These are phyloP conservation scores for Microdochium trichocladiopsis DNA, from an alignment of 2,329 filamentous ascomycete genomes.

Conservation along the genomic window DNA sequence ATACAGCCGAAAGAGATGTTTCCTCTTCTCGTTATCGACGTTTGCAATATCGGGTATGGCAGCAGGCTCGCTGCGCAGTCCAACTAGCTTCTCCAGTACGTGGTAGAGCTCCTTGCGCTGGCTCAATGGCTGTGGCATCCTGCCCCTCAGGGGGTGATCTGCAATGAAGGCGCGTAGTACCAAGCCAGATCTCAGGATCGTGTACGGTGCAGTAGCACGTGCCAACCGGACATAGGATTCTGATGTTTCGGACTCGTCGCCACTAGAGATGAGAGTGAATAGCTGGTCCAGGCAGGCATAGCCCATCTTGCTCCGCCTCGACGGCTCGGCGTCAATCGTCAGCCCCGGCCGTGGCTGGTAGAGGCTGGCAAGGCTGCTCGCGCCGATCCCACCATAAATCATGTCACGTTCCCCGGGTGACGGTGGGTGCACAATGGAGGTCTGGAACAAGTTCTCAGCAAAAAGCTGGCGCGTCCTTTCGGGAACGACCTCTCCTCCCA, in stretches of 20 bases:
- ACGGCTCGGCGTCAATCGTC: conserved; percentile 61
- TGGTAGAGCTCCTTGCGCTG: conserved; percentile 74
- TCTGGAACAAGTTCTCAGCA: conserved; percentile 69
- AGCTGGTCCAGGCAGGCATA: conserved; percentile 79
- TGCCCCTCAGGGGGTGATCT: conserved; percentile 82
- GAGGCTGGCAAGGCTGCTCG: conserved; percentile 51
- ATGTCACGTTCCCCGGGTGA: conserved; percentile 44
- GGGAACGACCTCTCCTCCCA: conserved; percentile 60
- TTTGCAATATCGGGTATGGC: conserved; percentile 55
- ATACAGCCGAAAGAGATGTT: conserved; percentile 76
- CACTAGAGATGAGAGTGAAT: conserved; percentile 55
- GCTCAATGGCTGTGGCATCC: conserved; percentile 79
- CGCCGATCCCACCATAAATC: conserved; percentile 42
- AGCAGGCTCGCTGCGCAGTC: conserved; percentile 60
- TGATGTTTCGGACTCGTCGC: conserved; percentile 28
- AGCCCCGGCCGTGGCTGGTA: conserved; percentile 62
- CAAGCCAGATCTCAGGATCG: conserved; percentile 75
- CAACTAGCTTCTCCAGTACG: conserved; percentile 59
- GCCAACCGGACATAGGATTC: conserved; percentile 55
- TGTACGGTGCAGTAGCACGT: conserved; percentile 67
- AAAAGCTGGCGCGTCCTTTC: conserved; percentile 64
- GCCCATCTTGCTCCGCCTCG: conserved; percentile 62
- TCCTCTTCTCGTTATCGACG: conserved; percentile 52
- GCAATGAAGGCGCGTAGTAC: conserved; percentile 80
- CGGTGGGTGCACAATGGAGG: conserved; percentile 71